Evolutionary conservation across 768 basidiomycete genomes (phyloP), one percentile per base, ranked within the genome.

Genomic region (Dacryopinax spathularia): DNA sequence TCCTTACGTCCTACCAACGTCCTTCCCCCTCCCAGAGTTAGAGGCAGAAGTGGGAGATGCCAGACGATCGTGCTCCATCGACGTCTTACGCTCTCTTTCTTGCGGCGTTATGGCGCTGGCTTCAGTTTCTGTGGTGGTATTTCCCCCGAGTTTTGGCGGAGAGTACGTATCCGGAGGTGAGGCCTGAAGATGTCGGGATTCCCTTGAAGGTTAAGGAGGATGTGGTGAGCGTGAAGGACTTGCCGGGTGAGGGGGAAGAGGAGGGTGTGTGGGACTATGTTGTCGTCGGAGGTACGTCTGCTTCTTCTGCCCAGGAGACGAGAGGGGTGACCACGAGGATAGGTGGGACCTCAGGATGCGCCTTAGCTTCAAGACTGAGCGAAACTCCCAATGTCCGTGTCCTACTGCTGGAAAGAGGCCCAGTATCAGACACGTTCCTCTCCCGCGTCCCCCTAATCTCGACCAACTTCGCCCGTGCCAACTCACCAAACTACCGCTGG

Each of bases 321-420:
- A 27, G 18, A 3, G 48, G 7, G 25, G 25, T 31, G 25, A 25
- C 25, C 4, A 9, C 6, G 10, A 3, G 60, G 33, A 22, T n/a
- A 61, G 77, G 77, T 29, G 77, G 77, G 18, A 77, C 77, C 0
- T 75, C 76, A 12, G 77, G 77, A 22, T 77, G 75, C 43, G 75
- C 73, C 12, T 66, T 79, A 4, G 77, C 77, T 2, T 68, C 69
- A 33, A 71, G 77, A n/a, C 74, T 78, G 10, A 73, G 72, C 60
- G 74, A 73, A 63, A 70, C 76, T 48, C 67, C 71, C 0, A 25
- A 56, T 1, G 64, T 62, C 18, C 68, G 66, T 1, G 77, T 77
- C 4, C 68, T 77, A 1, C 66, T 78, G 12, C 22, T 78, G 7
- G 77, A 77, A 68, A 70, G 74, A 13, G 76, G 77, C 1, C 61